Conservation (phyloP, 2,329 filamentous ascomycete species). For the Pseudocercospora ulei region DNA sequence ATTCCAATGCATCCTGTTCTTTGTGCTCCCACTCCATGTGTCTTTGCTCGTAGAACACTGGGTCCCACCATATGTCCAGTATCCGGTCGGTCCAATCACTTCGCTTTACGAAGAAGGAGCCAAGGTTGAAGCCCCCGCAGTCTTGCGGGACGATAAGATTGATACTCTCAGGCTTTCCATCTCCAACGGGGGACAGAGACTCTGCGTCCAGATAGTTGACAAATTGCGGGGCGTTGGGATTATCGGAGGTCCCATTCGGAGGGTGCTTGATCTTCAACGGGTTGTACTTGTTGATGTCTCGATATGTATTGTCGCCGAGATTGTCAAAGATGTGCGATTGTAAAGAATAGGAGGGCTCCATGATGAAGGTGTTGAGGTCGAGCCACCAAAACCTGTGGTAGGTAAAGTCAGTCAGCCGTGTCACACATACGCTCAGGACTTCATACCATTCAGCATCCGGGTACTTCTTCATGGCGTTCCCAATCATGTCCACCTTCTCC, state of each 20-base stretch:
- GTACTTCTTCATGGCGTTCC: conserved; percentile 82
- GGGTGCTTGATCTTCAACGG: conserved; percentile 89
- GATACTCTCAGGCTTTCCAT: conserved; percentile 67
- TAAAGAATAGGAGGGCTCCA: conserved; percentile 86
- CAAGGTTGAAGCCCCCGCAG: conserved; percentile 90
- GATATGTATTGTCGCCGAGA: conserved; percentile 65
- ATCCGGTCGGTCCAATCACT: conserved; percentile 83
- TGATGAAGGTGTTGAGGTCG: conserved; percentile 93
- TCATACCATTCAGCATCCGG: conserved; percentile 89
- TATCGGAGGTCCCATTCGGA: conserved; percentile 41
- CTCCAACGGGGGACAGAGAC: conserved; percentile 62
- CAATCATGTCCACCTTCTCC: conserved; percentile 95
- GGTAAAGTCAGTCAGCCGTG: not conserved
- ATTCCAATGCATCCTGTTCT: conserved; percentile 89
- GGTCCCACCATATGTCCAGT: conserved; percentile 97
- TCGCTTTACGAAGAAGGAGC: conserved; percentile 83
- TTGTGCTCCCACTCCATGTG: conserved; percentile 99
- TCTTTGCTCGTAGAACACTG: conserved; percentile 91
- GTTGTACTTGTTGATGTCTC: conserved; percentile 94
- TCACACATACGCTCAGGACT: not conserved
- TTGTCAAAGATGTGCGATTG: conserved; percentile 83
- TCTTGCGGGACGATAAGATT: conserved; percentile 87
- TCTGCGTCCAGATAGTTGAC: conserved; percentile 61
- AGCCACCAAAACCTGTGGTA: conserved; percentile 93
- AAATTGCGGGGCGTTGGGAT: conserved; percentile 38